Percentiles rank a stretch among this genome's conserved stretches.
Conservation (phyloP, 1,284 basidiomycete genomes). For the Malassezia sympodialis region DNA sequence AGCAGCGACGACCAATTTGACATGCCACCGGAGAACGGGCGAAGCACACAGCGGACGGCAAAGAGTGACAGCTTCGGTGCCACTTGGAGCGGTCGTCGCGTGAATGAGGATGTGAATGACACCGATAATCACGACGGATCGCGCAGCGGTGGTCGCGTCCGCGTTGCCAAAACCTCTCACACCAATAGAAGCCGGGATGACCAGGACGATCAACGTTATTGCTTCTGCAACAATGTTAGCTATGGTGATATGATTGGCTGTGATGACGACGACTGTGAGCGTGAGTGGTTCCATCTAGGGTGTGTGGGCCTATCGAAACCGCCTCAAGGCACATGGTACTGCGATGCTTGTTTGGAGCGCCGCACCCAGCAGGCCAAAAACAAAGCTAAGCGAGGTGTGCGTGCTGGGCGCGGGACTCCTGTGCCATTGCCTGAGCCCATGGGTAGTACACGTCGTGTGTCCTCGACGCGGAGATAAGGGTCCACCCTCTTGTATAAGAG, state of each 20-base stretch:
- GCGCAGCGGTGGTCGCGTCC: not conserved
- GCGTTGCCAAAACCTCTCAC: not conserved
- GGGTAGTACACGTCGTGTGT: not conserved
- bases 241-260: constrained; percentile 97
- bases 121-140: not conserved
- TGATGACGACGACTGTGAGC: constrained; percentile 74
- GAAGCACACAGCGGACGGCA: not conserved
- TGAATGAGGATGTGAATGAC: not conserved
- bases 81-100: constrained; percentile 5
- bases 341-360: constrained; percentile 49
- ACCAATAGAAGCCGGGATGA: constrained; percentile 20
- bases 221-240: constrained; percentile 73
- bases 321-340: constrained; percentile 65
- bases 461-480: not conserved
- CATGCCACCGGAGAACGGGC: not conserved
- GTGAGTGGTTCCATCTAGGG: constrained; percentile 79
- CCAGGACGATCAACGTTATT: constrained; percentile 63
- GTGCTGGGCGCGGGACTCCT: not conserved
- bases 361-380: constrained; percentile 16
- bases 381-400: constrained; percentile 11
- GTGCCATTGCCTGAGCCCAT: not conserved
- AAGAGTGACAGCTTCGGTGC: not conserved
- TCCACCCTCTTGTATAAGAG: not conserved
- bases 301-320: constrained; percentile 60
- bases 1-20: constrained; percentile 5